These are phyloP conservation scores for Colletotrichum echinochloae DNA, from an alignment of 2,329 filamentous ascomycete species.

Conservation along the genomic window DNA sequence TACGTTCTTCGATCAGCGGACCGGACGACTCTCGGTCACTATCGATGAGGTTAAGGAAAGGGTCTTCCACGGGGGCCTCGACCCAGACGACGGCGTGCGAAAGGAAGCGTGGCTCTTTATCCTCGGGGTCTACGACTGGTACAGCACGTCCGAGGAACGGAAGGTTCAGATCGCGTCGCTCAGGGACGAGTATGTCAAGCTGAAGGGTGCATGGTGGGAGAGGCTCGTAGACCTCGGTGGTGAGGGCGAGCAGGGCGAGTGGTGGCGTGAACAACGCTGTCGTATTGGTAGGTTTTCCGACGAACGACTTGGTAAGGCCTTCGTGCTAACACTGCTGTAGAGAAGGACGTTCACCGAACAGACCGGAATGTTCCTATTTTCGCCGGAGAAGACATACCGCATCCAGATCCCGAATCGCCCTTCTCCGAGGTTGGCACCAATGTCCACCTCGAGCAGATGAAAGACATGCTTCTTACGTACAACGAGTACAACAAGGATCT, in stretches of 20 bases:
- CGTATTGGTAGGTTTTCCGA: constrained; percentile 80
- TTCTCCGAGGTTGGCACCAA: constrained; percentile 95
- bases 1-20: constrained; percentile 83
- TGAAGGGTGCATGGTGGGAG: constrained; percentile 98
- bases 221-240: constrained; percentile 85
- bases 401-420: constrained; percentile 94
- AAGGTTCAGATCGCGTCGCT: constrained; percentile 85
- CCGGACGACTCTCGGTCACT: constrained; percentile 82
- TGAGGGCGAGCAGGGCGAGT: constrained; percentile 85
- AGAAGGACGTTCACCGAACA: constrained; percentile 98
- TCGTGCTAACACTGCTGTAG: constrained; percentile 60
- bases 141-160: constrained; percentile 87
- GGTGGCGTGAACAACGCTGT: constrained; percentile 95
- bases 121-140: constrained; percentile 92
- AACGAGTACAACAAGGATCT: constrained; percentile 97
- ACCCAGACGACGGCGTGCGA: constrained; percentile 88
- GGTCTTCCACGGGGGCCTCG: constrained; percentile 94
- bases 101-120: constrained; percentile 98
- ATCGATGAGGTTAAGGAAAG: constrained; percentile 95
- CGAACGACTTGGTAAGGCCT: constrained; percentile 37
- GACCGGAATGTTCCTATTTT: constrained; percentile 97
- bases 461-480: constrained; percentile 98
- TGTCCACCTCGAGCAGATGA: constrained; percentile 97
- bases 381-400: constrained; percentile 93
- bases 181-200: constrained; percentile 90